Evolutionary conservation across 768 basidiomycete genomes (phyloP).

Genomic region (Antrodiella citrinella): DNA sequence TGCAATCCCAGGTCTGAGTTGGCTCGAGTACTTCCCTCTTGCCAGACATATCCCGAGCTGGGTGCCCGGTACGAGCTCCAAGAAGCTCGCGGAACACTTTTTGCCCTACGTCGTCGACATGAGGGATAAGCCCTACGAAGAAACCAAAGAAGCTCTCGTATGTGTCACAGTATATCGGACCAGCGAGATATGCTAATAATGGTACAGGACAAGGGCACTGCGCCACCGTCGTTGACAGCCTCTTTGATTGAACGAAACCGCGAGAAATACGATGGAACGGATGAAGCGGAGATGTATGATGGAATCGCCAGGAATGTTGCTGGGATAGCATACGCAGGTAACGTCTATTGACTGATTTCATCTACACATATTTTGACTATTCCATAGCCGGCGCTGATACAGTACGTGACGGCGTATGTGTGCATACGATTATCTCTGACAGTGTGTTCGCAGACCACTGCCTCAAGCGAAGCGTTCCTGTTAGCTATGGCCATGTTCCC

Average conservation of each 20-base stretch:
- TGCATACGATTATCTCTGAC: neutral
- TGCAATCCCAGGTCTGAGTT: neutral
- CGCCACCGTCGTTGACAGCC: neutral
- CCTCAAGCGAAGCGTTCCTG: neutral
- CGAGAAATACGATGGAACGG: neutral
- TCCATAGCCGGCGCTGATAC: neutral
- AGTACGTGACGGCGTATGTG: neutral
- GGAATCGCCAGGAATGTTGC: neutral
- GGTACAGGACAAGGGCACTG: neutral
- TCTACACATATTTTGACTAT: neutral
- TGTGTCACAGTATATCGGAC: neutral
- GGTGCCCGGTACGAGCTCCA: slow-evolving; percentile 1
- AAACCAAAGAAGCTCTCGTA: slow-evolving; percentile 1
- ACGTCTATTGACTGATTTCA: neutral
- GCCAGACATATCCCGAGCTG: slow-evolving; percentile 1
- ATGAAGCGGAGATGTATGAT: neutral
- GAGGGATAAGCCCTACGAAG: slow-evolving; percentile 1
- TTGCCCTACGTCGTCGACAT: neutral
- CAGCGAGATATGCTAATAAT: neutral
- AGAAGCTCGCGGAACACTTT: neutral
- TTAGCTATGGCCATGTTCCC: neutral
- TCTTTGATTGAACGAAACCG: neutral
- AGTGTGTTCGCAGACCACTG: neutral
- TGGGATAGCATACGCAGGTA: neutral
- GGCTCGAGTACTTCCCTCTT: slow-evolving; percentile 5